Percentiles rank a stretch among this genome's conserved stretches.
These are phyloP conservation scores for Marasmius oreades DNA, from an alignment of 1,284 basidiomycete genomes.

Conservation along the genomic window DNA sequence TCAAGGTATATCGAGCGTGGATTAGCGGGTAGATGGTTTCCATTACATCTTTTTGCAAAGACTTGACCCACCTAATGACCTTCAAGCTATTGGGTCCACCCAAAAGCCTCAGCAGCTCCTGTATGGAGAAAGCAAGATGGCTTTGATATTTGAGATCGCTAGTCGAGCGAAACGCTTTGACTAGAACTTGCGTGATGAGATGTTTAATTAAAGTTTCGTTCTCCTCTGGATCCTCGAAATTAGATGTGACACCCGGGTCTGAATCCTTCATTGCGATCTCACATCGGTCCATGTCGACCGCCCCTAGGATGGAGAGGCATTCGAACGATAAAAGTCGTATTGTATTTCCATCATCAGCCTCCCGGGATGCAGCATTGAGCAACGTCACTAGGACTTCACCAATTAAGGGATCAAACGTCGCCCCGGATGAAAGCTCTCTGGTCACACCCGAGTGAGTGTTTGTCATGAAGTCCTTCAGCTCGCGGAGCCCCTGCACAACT, in stretches of 20 bases:
- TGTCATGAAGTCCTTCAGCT: conserved; percentile 69
- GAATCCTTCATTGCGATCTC: conserved; percentile 63
- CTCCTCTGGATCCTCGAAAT: conserved; percentile 84
- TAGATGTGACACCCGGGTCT: conserved; percentile 73
- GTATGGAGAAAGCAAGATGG: conserved; percentile 88
- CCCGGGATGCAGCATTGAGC: conserved; percentile 71
- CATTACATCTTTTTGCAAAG: conserved; percentile 78
- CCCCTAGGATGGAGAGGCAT: conserved; percentile 92
- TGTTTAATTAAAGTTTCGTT: conserved; percentile 81
- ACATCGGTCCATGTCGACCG: conserved; percentile 93
- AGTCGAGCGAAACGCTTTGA: conserved; percentile 90
- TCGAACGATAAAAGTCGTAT: conserved; percentile 77
- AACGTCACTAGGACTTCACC: conserved; percentile 71
- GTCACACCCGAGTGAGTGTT: conserved; percentile 52
- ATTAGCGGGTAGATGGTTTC: conserved; percentile 91
- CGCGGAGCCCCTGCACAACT: conserved; percentile 72
- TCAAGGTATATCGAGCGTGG: conserved; percentile 64
- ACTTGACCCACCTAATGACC: conserved; percentile 44
- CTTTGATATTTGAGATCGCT: conserved; percentile 93
- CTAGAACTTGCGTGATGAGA: conserved; percentile 84
- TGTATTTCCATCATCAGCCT: conserved; percentile 71
- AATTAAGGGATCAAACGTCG: conserved; percentile 80
- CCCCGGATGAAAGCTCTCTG: conserved; percentile 68
- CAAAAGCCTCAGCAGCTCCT: conserved; percentile 80
- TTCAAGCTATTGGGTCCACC: conserved; percentile 74